These are phyloP conservation scores for Juncus inflexus DNA, from an alignment of 176 grass and related monocot genomes.

Conservation along the genomic window DNA sequence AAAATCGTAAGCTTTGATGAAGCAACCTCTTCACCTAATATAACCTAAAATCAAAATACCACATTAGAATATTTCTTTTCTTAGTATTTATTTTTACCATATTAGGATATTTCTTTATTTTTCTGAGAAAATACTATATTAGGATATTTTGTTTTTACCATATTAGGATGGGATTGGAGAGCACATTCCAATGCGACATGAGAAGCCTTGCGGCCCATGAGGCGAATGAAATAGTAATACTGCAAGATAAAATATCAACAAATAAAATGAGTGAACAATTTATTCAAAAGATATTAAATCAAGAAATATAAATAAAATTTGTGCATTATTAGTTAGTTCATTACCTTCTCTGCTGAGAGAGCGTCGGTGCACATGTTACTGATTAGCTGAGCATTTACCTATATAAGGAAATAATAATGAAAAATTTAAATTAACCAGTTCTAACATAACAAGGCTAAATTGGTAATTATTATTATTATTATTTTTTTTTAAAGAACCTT, in stretches of 20 bases:
- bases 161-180: conserved; percentile 98
- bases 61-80: neutral
- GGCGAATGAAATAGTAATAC: conserved; percentile 99
- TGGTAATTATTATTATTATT: too few relatives aligned
- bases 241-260: conserved; percentile 36
- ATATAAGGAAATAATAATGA: conserved; percentile 26
- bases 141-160: conserved; percentile 36
- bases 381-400: conserved; percentile 98
- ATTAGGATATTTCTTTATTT: conserved; percentile 48
- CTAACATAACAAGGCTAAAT: too few relatives aligned
- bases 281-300: conserved; percentile 11
- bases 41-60: conserved; percentile 56
- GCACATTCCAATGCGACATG: conserved; percentile 96
- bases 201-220: conserved; percentile 98
- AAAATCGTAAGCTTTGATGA: conserved; percentile 97
- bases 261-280: conserved; percentile 18
- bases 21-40: conserved; percentile 91
- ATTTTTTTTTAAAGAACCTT: conserved; percentile 47
- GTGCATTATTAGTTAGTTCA: neutral
- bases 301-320: conserved; percentile 16
- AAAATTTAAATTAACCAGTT: neutral
- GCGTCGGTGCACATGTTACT: conserved; percentile 98
- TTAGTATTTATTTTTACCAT: conserved; percentile 40
- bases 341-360: conserved; percentile 98
- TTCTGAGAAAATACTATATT: neutral